These are phyloP conservation scores for Pichia paraexigua DNA, from an alignment of 805 yeast genomes.

Conservation along the genomic window DNA sequence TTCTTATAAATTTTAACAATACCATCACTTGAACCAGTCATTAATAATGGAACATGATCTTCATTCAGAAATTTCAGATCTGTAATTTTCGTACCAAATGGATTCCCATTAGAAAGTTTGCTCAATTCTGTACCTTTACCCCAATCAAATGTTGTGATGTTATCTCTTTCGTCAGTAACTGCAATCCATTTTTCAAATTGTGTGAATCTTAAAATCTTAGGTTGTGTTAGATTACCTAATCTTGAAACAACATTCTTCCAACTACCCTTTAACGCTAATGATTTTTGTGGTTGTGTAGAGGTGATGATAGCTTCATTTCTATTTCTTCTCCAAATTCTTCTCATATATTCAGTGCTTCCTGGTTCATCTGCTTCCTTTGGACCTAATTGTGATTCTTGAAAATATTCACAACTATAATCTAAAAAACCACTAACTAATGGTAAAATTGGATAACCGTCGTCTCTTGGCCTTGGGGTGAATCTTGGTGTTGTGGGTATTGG, in stretches of 20 bases:
- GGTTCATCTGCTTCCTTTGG: conserved; percentile 82
- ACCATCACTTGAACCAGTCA: conserved; percentile 92
- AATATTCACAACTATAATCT: conserved; percentile 78
- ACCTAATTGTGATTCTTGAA: conserved; percentile 93
- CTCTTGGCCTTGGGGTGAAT: conserved; percentile 29
- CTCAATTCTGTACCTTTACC: conserved; percentile 45
- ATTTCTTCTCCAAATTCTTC: conserved; percentile 80
- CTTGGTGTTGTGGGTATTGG: conserved; percentile 53
- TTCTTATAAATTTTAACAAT: conserved; percentile 80
- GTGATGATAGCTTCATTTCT: conserved; percentile 82
- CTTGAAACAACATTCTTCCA: conserved; percentile 64
- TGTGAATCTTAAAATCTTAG: conserved; percentile 69
- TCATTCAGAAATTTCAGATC: conserved; percentile 84
- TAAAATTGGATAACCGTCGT: conserved; percentile 34
- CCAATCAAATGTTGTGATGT: conserved; percentile 88
- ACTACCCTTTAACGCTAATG: conserved; percentile 70
- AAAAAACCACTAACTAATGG: conserved; percentile 59
- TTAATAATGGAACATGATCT: conserved; percentile 77
- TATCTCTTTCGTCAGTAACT: conserved; percentile 77
- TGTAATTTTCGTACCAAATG: conserved; percentile 81
- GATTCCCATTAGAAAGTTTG: conserved; percentile 75
- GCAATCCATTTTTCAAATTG: conserved; percentile 85
- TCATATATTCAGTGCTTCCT: conserved; percentile 79
- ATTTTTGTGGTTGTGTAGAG: conserved; percentile 86
- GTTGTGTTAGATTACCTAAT: conserved; percentile 70